phyloP scores from a whole-genome alignment of 306 rosid species.

The Vigna hirtella region DNA sequence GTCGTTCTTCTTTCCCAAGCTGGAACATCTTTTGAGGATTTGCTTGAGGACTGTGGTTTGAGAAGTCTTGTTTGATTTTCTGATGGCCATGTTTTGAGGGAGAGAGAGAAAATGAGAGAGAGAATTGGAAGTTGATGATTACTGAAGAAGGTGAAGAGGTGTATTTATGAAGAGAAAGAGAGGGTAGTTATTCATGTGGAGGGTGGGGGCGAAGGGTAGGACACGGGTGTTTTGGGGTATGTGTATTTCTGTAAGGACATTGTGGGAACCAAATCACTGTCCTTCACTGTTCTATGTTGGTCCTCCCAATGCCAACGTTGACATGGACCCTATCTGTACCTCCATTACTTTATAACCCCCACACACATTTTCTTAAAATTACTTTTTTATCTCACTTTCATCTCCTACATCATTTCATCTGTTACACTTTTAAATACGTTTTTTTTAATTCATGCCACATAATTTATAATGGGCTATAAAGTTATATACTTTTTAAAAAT shows the following conservation, averaged over 20 bases:
- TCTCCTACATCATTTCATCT: too few species aligned
- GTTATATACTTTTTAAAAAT: too few species aligned
- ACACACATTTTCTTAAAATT: too few species aligned
- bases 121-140: not conserved
- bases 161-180: constrained; percentile 61
- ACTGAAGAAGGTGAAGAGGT: not conserved
- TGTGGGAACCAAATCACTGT: constrained; percentile 62
- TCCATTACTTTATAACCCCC: too few species aligned
- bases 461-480: too few species aligned
- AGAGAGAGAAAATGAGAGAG: not conserved
- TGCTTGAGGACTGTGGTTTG: constrained; percentile 75
- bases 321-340: constrained; percentile 46
- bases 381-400: too few species aligned
- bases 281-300: constrained; percentile 56
- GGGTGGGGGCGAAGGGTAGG: constrained; percentile 54
- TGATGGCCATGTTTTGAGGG: constrained; percentile 64
- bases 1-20: constrained; percentile 64
- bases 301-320: constrained; percentile 43
- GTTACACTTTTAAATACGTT: too few species aligned
- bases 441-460: too few species aligned
- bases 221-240: constrained; percentile 70
- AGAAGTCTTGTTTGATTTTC: constrained; percentile 68
- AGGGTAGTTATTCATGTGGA: not conserved
- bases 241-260: constrained; percentile 51
- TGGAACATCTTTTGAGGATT: constrained; percentile 80